Evolutionary conservation across 805 yeast species (phyloP), one percentile per base, ranked within the genome.

Genomic region (Tetrapisispora namnaoensis): DNA sequence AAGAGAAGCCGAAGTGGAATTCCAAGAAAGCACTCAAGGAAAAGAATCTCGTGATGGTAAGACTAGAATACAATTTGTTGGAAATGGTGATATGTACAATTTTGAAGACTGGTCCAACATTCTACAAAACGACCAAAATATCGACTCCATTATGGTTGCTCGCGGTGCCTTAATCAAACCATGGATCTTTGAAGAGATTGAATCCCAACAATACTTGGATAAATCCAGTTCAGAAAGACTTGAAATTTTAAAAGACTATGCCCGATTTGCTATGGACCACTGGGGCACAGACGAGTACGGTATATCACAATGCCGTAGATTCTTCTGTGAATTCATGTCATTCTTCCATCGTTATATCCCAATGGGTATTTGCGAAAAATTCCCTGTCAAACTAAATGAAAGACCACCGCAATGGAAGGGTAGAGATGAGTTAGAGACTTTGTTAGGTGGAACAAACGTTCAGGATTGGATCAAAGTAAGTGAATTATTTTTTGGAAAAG

Each of bases 211-310:
- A 67, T 82, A 88, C 65, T 68, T 93, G 53, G 99, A 93, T 66
- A 93, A 91, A 70, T 73, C 87, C 2, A 82, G 96, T n/a, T 72
- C 83, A 20, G 97, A 93, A 68, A 78, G 99, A 66, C 76, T 93
- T 49, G 95, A 82, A 36, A 78, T 83, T 40, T 66, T 91, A 58
- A 72, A 73, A 53, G 76, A 74, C 46, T 93, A 81, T 63, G 80
- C 95, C 4, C 70, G 81, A 48, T 86, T 71, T 63, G 97, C 99
- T 0, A 73, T 93, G 55, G 88, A 88, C 57, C 98, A 93, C 67
- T 93, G 99, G 98, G 99, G 99, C 5, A 76, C 95, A 0, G 99
- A 93, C 62, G 96, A 87, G 58, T 91, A 83, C 65, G 99, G 99
- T 38, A 77, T 93, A 49, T 83, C 86, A 50, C 79, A 79, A 55